These are phyloP conservation scores for Nemania sp. DNA, from an alignment of 2,329 filamentous ascomycete species.

Conservation along the genomic window DNA sequence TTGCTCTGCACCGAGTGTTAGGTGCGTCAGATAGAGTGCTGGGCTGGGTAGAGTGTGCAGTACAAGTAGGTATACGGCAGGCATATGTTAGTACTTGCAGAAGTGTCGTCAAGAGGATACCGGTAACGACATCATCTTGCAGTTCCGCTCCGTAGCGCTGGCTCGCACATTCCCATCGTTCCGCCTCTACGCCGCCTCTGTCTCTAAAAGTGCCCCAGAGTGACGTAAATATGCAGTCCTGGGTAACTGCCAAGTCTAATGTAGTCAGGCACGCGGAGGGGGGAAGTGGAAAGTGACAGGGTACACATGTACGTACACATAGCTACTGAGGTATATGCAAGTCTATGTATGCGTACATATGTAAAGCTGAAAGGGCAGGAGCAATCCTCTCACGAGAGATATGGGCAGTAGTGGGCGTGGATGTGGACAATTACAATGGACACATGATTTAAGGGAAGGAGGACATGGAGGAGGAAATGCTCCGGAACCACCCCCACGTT, in stretches of 20 bases:
- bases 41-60: no score
- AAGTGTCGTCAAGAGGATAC: background rate
- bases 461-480: background rate
- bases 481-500: background rate
- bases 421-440: no score
- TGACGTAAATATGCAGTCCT: constrained; percentile 15
- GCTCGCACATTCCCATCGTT: constrained; percentile 2
- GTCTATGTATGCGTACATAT: no score
- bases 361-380: no score
- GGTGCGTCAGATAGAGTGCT: no score
- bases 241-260: constrained; percentile 4
- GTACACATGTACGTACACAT: no score
- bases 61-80: no score
- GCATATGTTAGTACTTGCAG: no score
- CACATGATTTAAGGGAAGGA: background rate
- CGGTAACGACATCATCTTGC: constrained; percentile 27
- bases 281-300: no score
- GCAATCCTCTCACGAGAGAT: background rate
- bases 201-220: background rate
- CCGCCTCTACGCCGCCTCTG: background rate
- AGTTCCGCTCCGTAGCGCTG: background rate
- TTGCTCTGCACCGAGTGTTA: no score
- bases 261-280: constrained; percentile 16
- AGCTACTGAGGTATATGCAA: no score
- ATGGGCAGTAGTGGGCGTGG: no score